Conservation (phyloP, 805 yeast genomes). For the Monosporozyma siamensis region DNA sequence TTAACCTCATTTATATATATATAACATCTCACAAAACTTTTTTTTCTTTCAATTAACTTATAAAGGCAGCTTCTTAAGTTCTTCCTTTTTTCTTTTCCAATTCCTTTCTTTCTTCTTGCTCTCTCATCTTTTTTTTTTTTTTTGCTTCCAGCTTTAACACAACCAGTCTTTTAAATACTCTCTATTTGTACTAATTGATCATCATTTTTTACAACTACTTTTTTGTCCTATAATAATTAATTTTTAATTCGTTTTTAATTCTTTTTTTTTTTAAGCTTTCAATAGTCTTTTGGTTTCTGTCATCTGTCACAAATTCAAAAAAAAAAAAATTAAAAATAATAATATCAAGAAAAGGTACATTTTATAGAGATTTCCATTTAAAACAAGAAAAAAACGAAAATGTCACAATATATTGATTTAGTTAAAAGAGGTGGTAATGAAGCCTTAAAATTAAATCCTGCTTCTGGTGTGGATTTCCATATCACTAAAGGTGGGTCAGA, state of each 20-base stretch:
- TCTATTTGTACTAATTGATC: not conserved
- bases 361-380: not conserved
- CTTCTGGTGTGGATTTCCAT: conserved; percentile 41
- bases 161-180: not conserved
- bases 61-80: not conserved
- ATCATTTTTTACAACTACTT: too few species aligned
- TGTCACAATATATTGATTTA: conserved; percentile 14
- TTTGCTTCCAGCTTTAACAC: not conserved
- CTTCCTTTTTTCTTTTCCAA: not conserved
- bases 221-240: conserved; percentile 3
- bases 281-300: too few species aligned
- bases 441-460: conserved; percentile 39
- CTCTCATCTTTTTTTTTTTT: not conserved
- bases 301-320: too few species aligned
- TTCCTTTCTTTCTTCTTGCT: not conserved
- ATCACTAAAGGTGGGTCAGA: conserved; percentile 53
- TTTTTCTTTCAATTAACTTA: too few species aligned
- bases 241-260: not conserved
- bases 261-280: not conserved
- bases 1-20: too few species aligned
- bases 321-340: too few species aligned
- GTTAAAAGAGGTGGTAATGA: conserved; percentile 31
- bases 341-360: not conserved
- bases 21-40: too few species aligned
- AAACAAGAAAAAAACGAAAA: conserved; percentile 1